These are phyloP conservation scores for Venturia aucupariae DNA, from an alignment of 2,329 filamentous ascomycete species.

Conservation along the genomic window DNA sequence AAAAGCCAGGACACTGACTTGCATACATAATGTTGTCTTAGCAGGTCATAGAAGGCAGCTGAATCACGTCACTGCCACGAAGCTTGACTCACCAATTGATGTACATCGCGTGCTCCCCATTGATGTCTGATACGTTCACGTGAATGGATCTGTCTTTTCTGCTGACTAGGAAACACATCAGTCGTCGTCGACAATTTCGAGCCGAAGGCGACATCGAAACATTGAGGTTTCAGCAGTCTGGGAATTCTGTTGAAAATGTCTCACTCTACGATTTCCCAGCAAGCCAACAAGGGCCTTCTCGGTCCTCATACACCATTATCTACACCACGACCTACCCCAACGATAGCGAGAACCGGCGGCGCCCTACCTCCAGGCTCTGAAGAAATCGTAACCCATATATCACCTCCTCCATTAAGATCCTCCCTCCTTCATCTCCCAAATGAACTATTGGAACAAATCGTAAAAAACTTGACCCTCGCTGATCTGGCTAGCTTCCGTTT, in stretches of 20 bases:
- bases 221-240: neutral
- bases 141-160: neutral
- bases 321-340: neutral
- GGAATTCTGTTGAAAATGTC: neutral
- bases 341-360: neutral
- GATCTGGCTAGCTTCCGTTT: neutral
- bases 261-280: neutral
- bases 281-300: neutral
- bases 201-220: neutral
- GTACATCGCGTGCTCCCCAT: neutral
- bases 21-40: neutral
- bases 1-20: neutral
- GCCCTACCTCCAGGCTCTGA: neutral
- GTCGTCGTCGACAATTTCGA: neutral
- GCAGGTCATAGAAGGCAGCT: neutral
- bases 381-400: neutral
- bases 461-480: neutral
- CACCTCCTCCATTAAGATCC: neutral
- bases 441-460: neutral
- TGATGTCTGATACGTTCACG: neutral
- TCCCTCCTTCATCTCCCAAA: neutral
- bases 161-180: neutral
- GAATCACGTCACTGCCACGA: neutral
- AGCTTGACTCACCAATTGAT: neutral
- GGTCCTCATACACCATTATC: neutral